Percentiles rank a stretch among this genome's conserved stretches.
phyloP scores from a whole-genome alignment of 768 basidiomycete genomes.

The Amylocystis lapponica region DNA sequence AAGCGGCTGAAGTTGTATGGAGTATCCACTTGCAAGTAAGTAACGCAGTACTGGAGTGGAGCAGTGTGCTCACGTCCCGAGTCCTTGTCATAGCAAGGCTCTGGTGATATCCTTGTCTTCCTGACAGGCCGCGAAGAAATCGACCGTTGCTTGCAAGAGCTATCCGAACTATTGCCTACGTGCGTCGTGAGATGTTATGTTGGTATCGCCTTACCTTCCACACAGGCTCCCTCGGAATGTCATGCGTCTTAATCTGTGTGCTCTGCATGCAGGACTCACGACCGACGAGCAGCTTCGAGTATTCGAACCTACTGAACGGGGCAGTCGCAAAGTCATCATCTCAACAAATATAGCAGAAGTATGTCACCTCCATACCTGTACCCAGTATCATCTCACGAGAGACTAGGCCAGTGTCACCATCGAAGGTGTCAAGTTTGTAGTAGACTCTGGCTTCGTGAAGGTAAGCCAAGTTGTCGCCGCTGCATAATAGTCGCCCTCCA shows the following conservation, averaged over 20 bases:
- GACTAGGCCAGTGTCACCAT: slow-evolving; percentile 90
- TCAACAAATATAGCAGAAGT: slow-evolving; percentile 97
- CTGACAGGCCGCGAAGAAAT: slow-evolving; percentile 96
- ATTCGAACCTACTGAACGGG: slow-evolving; percentile 71
- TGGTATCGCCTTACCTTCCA: background rate
- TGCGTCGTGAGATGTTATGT: slow-evolving; percentile 23
- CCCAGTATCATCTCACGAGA: background rate
- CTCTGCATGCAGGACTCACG: slow-evolving; percentile 85
- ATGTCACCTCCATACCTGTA: background rate
- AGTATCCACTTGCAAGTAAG: slow-evolving; percentile 73
- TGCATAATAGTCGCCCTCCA: too few relatives aligned
- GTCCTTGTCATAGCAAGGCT: slow-evolving; percentile 48
- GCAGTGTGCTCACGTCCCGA: too few relatives aligned
- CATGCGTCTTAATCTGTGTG: slow-evolving; percentile 56
- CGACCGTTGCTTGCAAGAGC: slow-evolving; percentile 75
- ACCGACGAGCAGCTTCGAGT: slow-evolving; percentile 84
- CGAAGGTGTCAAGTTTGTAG: slow-evolving; percentile 89
- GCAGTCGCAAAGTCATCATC: slow-evolving; percentile 84
- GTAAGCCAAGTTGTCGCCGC: slow-evolving; percentile 35
- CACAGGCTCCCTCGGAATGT: slow-evolving; percentile 48
- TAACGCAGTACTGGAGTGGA: too few relatives aligned
- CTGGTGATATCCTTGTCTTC: slow-evolving; percentile 91
- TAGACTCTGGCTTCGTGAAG: slow-evolving; percentile 96
- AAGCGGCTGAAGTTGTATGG: slow-evolving; percentile 79
- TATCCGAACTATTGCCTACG: slow-evolving; percentile 76